A percentile compares a stretch with the other conserved stretches of the same genome.
Conservation (phyloP, 2,329 filamentous ascomycete species). For the Aspergillus calidoustus region DNA sequence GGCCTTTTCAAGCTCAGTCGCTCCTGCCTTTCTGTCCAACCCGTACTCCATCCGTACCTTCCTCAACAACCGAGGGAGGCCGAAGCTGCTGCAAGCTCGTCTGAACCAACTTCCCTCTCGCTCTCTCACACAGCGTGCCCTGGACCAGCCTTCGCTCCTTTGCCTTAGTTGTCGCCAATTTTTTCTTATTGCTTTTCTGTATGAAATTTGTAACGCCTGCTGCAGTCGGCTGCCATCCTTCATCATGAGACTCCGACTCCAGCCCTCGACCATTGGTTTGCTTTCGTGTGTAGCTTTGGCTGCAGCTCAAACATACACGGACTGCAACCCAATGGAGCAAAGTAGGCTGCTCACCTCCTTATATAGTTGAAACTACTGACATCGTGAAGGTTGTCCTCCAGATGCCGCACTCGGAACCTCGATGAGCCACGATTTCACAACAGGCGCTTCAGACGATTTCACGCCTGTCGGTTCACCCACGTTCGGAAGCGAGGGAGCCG, state of each 20-base stretch:
- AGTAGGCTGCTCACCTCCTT: conserved; percentile 31
- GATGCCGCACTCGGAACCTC: conserved; percentile 81
- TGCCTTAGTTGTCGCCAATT: background rate
- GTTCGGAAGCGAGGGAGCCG: conserved; percentile 76
- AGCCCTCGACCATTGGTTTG: conserved; percentile 32
- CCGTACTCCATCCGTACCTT: conserved; percentile 6
- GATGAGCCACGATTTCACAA: conserved; percentile 82
- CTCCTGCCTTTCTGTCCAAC: conserved; percentile 3
- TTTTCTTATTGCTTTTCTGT: conserved; percentile 6
- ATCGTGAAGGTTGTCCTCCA: conserved; percentile 64
- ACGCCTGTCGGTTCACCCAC: conserved; percentile 68
- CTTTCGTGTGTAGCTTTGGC: conserved; percentile 34
- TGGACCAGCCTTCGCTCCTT: background rate
- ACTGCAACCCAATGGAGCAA: conserved; percentile 48
- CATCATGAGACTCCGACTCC: conserved; percentile 40
- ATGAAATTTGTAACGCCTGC: conserved; percentile 9
- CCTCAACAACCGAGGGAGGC: conserved; percentile 3
- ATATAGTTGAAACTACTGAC: conserved; percentile 11
- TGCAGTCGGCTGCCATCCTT: conserved; percentile 12
- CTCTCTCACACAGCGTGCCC: background rate
- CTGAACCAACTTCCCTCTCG: background rate
- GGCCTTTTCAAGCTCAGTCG: background rate
- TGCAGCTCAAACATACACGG: conserved; percentile 49
- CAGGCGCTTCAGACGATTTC: conserved; percentile 79
- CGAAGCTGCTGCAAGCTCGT: conserved; percentile 1